A percentile compares a stretch with the other conserved stretches of the same genome.
These are phyloP conservation scores for Jackrogersella multiformis DNA, from an alignment of 495 filamentous ascomycete genomes.

Conservation along the genomic window DNA sequence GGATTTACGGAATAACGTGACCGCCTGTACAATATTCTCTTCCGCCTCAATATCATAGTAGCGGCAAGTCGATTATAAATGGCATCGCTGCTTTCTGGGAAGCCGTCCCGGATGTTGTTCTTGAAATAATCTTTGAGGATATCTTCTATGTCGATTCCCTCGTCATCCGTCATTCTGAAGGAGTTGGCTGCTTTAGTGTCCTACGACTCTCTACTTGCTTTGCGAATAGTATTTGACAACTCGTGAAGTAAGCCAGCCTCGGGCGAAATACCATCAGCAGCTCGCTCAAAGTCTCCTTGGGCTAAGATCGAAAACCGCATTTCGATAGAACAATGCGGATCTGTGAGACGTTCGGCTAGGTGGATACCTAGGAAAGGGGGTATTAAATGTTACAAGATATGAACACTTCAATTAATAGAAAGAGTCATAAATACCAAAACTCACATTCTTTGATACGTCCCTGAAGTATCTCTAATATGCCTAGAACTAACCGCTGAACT, in stretches of 20 bases:
- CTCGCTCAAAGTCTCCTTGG: not conserved
- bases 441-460: not conserved
- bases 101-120: not conserved
- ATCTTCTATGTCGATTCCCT: constrained; percentile 15
- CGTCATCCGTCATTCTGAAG: constrained; percentile 10
- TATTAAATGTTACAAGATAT: not conserved
- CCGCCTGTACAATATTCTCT: constrained; percentile 1
- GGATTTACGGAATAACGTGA: not conserved
- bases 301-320: not conserved
- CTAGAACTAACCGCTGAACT: not conserved
- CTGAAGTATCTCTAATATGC: not conserved
- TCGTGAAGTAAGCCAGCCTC: constrained; percentile 8
- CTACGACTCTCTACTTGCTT: constrained; percentile 14
- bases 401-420: not conserved
- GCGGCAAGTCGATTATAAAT: not conserved
- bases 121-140: not conserved
- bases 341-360: not conserved
- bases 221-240: constrained; percentile 21
- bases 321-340: not conserved
- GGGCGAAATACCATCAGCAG: not conserved
- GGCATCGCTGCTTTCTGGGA: not conserved
- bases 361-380: not conserved
- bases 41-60: not conserved
- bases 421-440: not conserved
- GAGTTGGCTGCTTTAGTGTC: constrained; percentile 1